Evolutionary conservation across 257 asterid genomes (phyloP).

Genomic region (Schizonepeta tenuifolia): DNA sequence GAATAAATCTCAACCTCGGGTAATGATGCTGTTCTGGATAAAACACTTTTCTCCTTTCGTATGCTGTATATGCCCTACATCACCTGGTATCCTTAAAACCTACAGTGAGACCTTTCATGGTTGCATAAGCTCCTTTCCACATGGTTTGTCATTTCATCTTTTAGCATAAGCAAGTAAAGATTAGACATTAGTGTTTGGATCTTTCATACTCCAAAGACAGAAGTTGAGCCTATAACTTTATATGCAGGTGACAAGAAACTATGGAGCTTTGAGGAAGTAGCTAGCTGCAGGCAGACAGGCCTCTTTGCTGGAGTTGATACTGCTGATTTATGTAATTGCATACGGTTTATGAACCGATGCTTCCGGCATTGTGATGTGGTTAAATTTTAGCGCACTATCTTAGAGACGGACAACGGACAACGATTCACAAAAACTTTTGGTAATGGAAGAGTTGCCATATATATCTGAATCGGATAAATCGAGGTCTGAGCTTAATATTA

Average conservation of each 20-base stretch:
- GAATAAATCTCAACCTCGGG: conserved; percentile 76
- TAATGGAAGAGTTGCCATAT: neutral
- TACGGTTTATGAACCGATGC: neutral
- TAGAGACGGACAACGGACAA: neutral
- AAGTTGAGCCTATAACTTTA: conserved; percentile 14
- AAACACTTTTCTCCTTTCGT: conserved; percentile 7
- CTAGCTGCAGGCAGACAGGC: conserved; percentile 19
- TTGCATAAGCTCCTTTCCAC: neutral
- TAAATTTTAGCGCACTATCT: neutral
- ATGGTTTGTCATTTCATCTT: neutral
- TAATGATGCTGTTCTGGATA: conserved; percentile 38
- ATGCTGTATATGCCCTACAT: neutral
- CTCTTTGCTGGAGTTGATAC: neutral
- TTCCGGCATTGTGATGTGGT: neutral
- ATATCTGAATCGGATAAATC: neutral
- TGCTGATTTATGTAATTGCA: neutral
- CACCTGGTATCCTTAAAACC: neutral
- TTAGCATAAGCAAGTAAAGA: conserved; percentile 4
- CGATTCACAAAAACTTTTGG: neutral
- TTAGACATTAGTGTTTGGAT: neutral
- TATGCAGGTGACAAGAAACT: conserved; percentile 78
- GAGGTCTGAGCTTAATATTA: neutral
- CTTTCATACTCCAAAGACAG: neutral
- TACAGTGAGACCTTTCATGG: neutral
- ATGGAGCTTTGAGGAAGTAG: conserved; percentile 78